These are phyloP conservation scores for Diaporthe ampelina DNA, from an alignment of 2,329 filamentous ascomycete genomes.

Conservation along the genomic window DNA sequence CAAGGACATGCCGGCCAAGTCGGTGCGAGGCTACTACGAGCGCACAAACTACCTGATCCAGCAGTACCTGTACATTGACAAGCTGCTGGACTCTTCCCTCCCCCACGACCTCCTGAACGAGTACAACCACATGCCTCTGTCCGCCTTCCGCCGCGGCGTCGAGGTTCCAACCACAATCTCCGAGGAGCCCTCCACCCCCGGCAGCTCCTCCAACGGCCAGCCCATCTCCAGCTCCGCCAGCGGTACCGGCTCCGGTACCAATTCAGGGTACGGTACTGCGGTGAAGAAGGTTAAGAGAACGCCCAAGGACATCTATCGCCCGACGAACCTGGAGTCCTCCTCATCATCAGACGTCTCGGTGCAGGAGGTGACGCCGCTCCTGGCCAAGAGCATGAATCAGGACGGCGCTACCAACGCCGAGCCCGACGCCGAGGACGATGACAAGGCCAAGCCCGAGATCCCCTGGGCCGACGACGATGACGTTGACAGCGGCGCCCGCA, in stretches of 20 bases:
- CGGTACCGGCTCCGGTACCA: constrained; percentile 20
- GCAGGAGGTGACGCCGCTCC: constrained; percentile 7
- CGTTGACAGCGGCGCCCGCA: constrained; percentile 78
- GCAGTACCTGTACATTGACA: constrained; percentile 94
- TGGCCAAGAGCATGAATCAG: constrained; percentile 48
- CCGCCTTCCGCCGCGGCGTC: constrained; percentile 65
- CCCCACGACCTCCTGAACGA: constrained; percentile 93
- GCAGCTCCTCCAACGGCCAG: constrained; percentile 48
- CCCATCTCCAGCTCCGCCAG: constrained; percentile 44
- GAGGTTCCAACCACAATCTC: constrained; percentile 80
- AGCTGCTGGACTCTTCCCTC: constrained; percentile 90
- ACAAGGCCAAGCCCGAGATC: constrained; percentile 68
- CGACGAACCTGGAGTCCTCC: constrained; percentile 33
- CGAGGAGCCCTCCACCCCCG: constrained; percentile 69
- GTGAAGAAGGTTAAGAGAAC: constrained; percentile 78
- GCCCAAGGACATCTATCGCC: constrained; percentile 83
- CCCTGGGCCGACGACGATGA: constrained; percentile 81
- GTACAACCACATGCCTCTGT: constrained; percentile 76
- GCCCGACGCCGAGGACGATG: constrained; percentile 56
- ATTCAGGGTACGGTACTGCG: constrained; percentile 40
- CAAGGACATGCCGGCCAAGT: constrained; percentile 75
- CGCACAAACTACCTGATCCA: constrained; percentile 89
- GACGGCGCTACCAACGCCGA: constrained; percentile 62
- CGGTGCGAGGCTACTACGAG: constrained; percentile 85
- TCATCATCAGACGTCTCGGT: constrained; percentile 13